These are phyloP conservation scores for Diaporthe capsici DNA, from an alignment of 2,329 filamentous ascomycete species.

Conservation along the genomic window DNA sequence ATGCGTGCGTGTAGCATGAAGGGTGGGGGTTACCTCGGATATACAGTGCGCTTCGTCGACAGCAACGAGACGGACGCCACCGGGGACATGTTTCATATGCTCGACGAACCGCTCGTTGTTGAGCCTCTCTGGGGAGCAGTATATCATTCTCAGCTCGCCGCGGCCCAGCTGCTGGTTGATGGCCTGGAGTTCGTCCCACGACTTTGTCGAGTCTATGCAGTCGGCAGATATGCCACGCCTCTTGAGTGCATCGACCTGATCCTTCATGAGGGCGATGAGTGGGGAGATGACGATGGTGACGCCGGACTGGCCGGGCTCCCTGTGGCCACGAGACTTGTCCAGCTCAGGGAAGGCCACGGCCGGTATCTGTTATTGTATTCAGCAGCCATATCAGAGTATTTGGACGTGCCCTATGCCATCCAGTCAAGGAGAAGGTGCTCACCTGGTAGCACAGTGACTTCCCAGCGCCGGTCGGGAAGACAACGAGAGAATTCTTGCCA, in stretches of 20 bases:
- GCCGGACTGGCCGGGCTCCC: conserved; percentile 55
- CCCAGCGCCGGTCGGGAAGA: conserved; percentile 65
- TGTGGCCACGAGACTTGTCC: conserved; percentile 51
- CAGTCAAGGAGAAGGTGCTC: conserved; percentile 6
- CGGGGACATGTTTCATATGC: conserved; percentile 66
- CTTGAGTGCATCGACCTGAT: conserved; percentile 69
- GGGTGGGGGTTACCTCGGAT: conserved; percentile 55
- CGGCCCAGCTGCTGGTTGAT: conserved; percentile 56
- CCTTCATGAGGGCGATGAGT: conserved; percentile 72
- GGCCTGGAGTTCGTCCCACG: conserved; percentile 58
- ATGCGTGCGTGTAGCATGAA: too few relatives aligned
- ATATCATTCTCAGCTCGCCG: conserved; percentile 67
- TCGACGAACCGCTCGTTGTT: conserved; percentile 74
- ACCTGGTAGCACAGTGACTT: conserved; percentile 66
- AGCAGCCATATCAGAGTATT: background rate
- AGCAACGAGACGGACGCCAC: conserved; percentile 69
- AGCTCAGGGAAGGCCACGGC: conserved; percentile 61
- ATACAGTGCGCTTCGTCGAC: conserved; percentile 73
- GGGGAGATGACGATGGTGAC: conserved; percentile 71
- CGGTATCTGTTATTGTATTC: conserved; percentile 54
- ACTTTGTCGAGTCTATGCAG: conserved; percentile 69
- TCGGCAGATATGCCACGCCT: conserved; percentile 66
- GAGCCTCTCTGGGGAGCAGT: conserved; percentile 71
- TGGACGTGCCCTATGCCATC: too few relatives aligned
- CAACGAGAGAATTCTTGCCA: conserved; percentile 58